A percentile compares a stretch with the other conserved stretches of the same genome.
These are phyloP conservation scores for Crithidia sp. DNA, from an alignment of 208 protist genomes.

Conservation along the genomic window DNA sequence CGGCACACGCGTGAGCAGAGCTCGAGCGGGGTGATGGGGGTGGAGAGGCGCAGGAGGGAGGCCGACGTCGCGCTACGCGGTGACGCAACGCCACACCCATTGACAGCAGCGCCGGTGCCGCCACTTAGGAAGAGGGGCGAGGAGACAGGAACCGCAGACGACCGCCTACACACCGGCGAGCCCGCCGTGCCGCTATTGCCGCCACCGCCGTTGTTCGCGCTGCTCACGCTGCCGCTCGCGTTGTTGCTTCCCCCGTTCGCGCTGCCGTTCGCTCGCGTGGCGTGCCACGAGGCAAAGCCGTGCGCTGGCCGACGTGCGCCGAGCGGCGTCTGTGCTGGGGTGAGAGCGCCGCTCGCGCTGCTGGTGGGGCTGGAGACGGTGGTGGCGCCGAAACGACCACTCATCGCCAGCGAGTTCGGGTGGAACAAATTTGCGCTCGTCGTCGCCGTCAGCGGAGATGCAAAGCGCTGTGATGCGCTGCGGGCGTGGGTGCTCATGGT, in stretches of 20 bases:
- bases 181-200: neutral
- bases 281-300: conserved; percentile 1
- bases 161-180: neutral
- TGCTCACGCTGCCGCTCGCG: neutral
- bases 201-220: neutral
- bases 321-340: neutral
- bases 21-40: conserved; percentile 20
- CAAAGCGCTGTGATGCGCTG: neutral
- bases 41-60: conserved; percentile 15
- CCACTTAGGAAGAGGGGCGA: conserved; percentile 1
- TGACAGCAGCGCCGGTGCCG: neutral
- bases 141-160: neutral
- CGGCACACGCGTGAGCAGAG: conserved; percentile 30
- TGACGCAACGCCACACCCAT: neutral
- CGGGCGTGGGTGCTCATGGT: too few relatives aligned
- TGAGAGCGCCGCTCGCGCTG: neutral
- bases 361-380: conserved; percentile 1
- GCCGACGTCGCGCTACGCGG: conserved; percentile 9
- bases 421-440: neutral
- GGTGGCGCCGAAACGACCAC: neutral
- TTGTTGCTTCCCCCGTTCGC: neutral
- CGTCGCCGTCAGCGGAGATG: neutral
- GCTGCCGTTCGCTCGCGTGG: neutral
- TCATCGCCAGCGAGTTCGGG: neutral
- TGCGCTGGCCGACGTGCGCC: neutral